Base-by-base conservation (phyloP, 1,139 yeast species). In the Entelexis paramagnoliae region DNA sequence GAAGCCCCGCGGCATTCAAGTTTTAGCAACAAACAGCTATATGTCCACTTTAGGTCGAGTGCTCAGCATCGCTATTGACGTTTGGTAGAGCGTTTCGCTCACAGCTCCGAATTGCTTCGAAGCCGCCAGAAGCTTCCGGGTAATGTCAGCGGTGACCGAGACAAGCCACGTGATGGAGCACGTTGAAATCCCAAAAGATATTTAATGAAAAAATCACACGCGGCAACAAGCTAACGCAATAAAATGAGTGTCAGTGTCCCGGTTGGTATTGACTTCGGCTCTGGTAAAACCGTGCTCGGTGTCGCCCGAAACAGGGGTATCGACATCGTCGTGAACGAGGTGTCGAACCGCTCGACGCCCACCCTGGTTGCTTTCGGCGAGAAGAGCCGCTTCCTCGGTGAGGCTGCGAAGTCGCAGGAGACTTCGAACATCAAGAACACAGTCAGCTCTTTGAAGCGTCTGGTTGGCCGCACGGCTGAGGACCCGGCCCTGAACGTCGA, bases 251-350 rank as follows among this genome's bases (percentile, higher is more conserved):
- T 81, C 85, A 80, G 86, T 70, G 80, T 86, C 69, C 96, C 97
- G 72, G 86, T 91, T 67, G 98, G 98, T 76, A 83, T 91, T 72
- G 99, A 91, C 80, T 82, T 91, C 69, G 99, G 99, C 75, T 88
- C 88, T 75, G 77, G 79, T 76, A 85, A 78, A 58, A 55, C 77
- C 59, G 96, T 89, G 62, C 79, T 91, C 67, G 97, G 96, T 46
- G 95, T 94, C 68, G 98, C 98, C 59, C 85, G 94, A 71, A 91
- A 91, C 80, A 82, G 97, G 76, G 97, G 97, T 67, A 91, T 93
- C 69, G 98, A 91, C 71, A 83, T 93, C 65, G 86, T 91, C 64
- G 97, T 91, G 74, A 93, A 93, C 70, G 99, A 91, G 72, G 98
- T 91, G 50, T 89, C 97, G 53, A 91, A 91, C 81, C 84, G 98